Base-by-base conservation (phyloP, 257 asterid species). In the Nicotiana otophora region DNA sequence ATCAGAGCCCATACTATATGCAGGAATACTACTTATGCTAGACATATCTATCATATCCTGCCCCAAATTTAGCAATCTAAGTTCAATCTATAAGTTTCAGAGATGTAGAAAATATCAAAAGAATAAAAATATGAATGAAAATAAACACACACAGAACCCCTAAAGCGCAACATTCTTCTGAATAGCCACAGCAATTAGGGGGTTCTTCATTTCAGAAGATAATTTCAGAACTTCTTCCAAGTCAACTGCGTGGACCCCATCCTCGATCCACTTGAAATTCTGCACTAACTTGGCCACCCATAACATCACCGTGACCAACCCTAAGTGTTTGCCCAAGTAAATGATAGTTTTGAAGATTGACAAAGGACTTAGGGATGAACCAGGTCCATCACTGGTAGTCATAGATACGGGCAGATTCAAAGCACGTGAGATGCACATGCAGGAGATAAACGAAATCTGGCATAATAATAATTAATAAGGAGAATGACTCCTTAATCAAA, bases 161-260 rank as follows among this genome's bases (percentile, higher is more conserved):
- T 34, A 68, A 68, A 34, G 34, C 8, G 16, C 11, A 69, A 10
- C 80, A 69, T 28, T 80, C 82, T 89, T 84, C 1, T 89, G 86
- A 63, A 82, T 81, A 5, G 84, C 90, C 72, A 84, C 78, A 23
- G 85, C 88, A 0, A 81, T 82, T 16, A 91, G 89, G 17, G 94
- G 91, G 4, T 78, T 82, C 86, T 89, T 91, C 92, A 91, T 91
- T 84, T 91, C 92, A 84, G 90, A 86, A 10, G 94, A 91, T 33
- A 91, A 88, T 81, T 91, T 91, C 84, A 91, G 53, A 28, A 86
- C 89, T 82, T 91, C 92, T 68, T 83, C 81, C 48, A 91, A 77
- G 70, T 91, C 91, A 54, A 91, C 87, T 0, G 84, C 88, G 28
- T 34, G 57, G 10, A 23, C 74, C 16, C 23, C 19, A 17, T 81